A percentile compares a stretch with the other conserved stretches of the same genome.
Evolutionary conservation across 345 rosid genomes (phyloP).

Genomic region (Isatis tinctoria): DNA sequence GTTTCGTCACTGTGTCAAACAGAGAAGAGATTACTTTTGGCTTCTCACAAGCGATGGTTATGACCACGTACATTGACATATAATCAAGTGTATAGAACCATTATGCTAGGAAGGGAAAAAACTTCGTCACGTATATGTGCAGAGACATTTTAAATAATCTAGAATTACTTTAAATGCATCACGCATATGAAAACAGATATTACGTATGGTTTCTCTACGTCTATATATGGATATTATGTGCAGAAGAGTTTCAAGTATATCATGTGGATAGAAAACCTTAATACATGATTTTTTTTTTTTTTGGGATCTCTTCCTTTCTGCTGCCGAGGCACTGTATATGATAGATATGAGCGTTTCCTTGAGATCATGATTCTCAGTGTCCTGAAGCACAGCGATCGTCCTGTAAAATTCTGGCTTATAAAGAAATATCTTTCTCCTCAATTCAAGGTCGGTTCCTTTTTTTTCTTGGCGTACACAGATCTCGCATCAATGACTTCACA

Average conservation of each 20-base stretch:
- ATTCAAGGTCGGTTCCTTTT: conserved; percentile 69
- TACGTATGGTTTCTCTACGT: neutral
- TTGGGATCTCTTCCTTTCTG: conserved; percentile 2
- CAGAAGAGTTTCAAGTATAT: neutral
- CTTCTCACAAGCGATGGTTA: too few species aligned
- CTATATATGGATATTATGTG: neutral
- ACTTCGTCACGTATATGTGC: neutral
- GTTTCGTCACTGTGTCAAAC: too few species aligned
- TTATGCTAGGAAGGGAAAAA: neutral
- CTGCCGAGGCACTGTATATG: conserved; percentile 22
- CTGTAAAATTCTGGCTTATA: conserved; percentile 98
- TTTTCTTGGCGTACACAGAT: neutral
- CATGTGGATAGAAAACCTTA: neutral
- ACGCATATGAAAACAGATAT: conserved; percentile 1
- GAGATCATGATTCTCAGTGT: conserved; percentile 98
- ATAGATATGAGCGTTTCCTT: conserved; percentile 92
- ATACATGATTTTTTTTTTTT: neutral
- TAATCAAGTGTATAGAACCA: neutral
- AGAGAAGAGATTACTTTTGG: too few species aligned
- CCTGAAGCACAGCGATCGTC: conserved; percentile 82
- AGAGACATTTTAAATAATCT: neutral
- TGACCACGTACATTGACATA: conserved; percentile 12
- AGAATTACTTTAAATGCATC: neutral
- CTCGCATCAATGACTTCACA: conserved; percentile 42
- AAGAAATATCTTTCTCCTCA: conserved; percentile 98